phyloP scores from a whole-genome alignment of 225 moss, liverwort and hornwort genomes.

The Physcomitrellopsis africana region DNA sequence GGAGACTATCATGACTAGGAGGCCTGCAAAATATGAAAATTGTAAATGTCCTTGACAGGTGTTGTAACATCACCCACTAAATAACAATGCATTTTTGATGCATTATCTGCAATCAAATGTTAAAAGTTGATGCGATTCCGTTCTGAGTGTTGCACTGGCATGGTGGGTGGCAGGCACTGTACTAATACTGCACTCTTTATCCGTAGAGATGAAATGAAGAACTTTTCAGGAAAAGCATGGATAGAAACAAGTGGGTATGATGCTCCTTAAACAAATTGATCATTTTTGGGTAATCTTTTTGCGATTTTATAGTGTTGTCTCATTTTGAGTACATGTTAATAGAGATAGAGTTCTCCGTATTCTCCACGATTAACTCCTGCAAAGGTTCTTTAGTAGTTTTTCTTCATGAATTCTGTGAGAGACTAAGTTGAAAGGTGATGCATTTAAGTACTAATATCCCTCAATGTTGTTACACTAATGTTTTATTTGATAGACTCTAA shows the following conservation, averaged over 20 bases:
- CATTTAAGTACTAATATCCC: too few relatives aligned
- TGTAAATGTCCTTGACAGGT: conserved; percentile 25
- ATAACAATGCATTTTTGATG: not conserved
- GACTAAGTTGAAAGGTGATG: too few relatives aligned
- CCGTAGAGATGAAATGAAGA: conserved; percentile 5
- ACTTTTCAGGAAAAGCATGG: not conserved
- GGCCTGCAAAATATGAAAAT: conserved; percentile 17
- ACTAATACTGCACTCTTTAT: not conserved
- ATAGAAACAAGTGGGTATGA: conserved; percentile 6
- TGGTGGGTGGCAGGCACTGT: not conserved
- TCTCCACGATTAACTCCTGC: not conserved
- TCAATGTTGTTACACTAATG: too few relatives aligned
- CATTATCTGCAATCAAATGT: not conserved
- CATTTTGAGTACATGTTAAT: not conserved
- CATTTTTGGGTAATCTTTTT: not conserved
- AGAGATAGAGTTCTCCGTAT: not conserved
- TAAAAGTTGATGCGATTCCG: not conserved
- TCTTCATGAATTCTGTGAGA: not conserved
- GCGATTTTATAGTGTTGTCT: not conserved
- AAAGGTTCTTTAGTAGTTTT: not conserved
- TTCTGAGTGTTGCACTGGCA: conserved; percentile 18
- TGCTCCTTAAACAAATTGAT: conserved; percentile 6
- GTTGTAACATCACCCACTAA: conserved; percentile 10
- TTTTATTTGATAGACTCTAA: too few relatives aligned
- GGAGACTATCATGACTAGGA: conserved; percentile 16